Conservation (phyloP, 139 green algal species). For the Pseudopediastrum boryanum region DNA sequence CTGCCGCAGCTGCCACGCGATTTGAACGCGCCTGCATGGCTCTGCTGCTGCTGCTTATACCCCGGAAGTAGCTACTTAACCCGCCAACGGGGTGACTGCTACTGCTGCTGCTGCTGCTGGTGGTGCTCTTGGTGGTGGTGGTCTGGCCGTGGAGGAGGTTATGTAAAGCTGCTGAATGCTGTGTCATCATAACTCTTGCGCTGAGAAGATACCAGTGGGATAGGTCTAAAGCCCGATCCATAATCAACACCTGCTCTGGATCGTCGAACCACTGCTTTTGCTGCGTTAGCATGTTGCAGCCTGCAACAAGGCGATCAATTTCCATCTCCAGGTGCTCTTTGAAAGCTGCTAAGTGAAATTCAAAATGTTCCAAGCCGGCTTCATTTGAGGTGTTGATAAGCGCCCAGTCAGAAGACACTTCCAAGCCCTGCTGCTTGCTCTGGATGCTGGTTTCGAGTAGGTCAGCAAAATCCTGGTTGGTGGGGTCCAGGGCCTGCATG, state of each 20-base stretch:
- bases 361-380: conserved; percentile 20
- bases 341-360: conserved; percentile 29
- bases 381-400: not conserved
- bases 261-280: conserved; percentile 7
- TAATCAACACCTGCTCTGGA: not conserved
- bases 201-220: conserved; percentile 35
- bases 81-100: not conserved
- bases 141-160: not conserved
- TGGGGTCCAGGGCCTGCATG: not conserved
- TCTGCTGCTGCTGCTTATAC: conserved; percentile 19
- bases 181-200: conserved; percentile 32
- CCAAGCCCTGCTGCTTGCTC: conserved; percentile 14
- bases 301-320: not conserved
- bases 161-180: conserved; percentile 33
- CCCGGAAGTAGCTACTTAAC: not conserved
- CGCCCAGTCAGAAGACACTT: conserved; percentile 28
- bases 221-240: conserved; percentile 27
- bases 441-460: conserved; percentile 6
- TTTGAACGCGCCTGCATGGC: not conserved
- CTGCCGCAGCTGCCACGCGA: no score
- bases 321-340: conserved; percentile 33
- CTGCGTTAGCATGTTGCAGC: conserved; percentile 12
- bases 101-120: conserved; percentile 30
- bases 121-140: not conserved
- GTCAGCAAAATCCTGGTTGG: not conserved